Conservation (phyloP, 192 early-diverging fungal species). For the Cladochytrium replicatum region DNA sequence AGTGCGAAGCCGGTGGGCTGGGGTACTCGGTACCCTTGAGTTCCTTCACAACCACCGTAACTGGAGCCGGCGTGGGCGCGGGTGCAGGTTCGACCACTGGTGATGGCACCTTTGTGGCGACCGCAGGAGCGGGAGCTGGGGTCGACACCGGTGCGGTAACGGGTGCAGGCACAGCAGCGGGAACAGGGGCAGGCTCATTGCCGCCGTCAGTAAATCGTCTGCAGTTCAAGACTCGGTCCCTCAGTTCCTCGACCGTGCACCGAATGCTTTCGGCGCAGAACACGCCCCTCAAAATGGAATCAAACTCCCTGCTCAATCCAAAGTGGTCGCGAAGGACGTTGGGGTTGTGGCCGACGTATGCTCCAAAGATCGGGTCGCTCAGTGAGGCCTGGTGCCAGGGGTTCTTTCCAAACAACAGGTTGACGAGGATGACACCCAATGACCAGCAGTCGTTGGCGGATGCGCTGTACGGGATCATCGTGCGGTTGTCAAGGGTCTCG, state of each 20-base stretch:
- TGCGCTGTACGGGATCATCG: slow-evolving; percentile 29
- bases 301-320: slow-evolving; percentile 53
- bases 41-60: no score
- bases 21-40: no score
- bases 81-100: no score
- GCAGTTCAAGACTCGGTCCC: background rate
- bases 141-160: no score
- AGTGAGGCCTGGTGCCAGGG: slow-evolving; percentile 52
- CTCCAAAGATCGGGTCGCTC: slow-evolving; percentile 68
- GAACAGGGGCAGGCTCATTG: no score
- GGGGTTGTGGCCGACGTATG: slow-evolving; percentile 20
- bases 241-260: background rate
- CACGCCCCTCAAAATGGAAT: slow-evolving; percentile 57
- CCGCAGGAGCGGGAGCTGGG: no score
- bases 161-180: no score
- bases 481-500: slow-evolving; percentile 34
- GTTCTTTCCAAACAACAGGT: slow-evolving; percentile 69
- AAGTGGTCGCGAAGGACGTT: slow-evolving; percentile 26
- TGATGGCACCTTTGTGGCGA: no score
- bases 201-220: no score
- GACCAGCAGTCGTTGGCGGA: slow-evolving; percentile 69
- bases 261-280: slow-evolving; percentile 56
- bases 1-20: no score
- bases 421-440: slow-evolving; percentile 66
- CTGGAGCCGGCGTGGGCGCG: no score